Evolutionary conservation across 2,329 filamentous ascomycete species (phyloP).

Genomic region (Trichoderma oligosporum): DNA sequence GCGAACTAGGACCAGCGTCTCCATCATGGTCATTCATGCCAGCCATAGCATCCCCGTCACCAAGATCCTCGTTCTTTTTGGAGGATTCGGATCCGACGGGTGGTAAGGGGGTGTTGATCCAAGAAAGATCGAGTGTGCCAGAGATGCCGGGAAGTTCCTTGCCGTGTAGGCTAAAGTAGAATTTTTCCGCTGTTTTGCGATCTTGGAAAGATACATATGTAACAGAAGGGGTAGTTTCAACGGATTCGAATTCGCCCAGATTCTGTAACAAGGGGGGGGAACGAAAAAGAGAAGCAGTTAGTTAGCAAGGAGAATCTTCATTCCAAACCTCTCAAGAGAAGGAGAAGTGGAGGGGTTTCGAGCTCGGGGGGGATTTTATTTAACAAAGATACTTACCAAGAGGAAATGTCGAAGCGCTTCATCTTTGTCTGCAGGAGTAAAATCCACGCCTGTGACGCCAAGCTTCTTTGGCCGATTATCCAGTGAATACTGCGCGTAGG

Average conservation of each 20-base stretch:
- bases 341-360: too few species aligned
- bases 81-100: conserved; percentile 25
- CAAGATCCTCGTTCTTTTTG: conserved; percentile 11
- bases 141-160: conserved; percentile 58
- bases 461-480: conserved; percentile 73
- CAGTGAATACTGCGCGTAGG: conserved; percentile 62
- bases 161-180: conserved; percentile 56
- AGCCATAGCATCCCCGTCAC: conserved; percentile 28
- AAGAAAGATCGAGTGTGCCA: conserved; percentile 61
- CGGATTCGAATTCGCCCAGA: conserved; percentile 59
- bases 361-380: too few species aligned
- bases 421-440: conserved; percentile 59
- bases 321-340: too few species aligned
- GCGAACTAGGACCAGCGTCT: conserved; percentile 19
- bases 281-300: not conserved
- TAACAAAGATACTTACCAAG: conserved; percentile 58
- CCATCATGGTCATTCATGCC: conserved; percentile 24
- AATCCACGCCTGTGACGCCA: conserved; percentile 59
- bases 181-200: conserved; percentile 67
- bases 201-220: conserved; percentile 63
- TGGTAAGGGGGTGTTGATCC: conserved; percentile 44
- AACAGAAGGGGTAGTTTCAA: conserved; percentile 45
- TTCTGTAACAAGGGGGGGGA: conserved; percentile 42
- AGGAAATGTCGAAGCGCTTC: conserved; percentile 69
- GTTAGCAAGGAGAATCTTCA: not conserved